Percentiles rank a stretch among this genome's conserved stretches.
Evolutionary conservation across 176 grass and related monocot genomes (phyloP).

Genomic region (Ampelocalamus luodianensis): DNA sequence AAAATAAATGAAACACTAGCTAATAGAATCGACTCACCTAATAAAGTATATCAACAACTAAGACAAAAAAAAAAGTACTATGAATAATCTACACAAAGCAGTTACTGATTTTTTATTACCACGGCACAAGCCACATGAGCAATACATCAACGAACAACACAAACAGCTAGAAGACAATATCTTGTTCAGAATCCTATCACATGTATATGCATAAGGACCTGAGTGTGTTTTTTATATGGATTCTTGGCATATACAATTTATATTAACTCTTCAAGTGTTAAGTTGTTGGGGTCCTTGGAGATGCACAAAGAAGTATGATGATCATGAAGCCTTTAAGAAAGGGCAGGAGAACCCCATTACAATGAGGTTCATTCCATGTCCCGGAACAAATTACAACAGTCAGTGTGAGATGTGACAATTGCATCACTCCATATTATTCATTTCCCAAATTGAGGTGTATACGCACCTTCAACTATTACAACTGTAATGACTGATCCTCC

Average conservation of each 20-base stretch:
- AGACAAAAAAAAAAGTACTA: background rate
- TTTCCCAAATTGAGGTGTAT: constrained; percentile 17
- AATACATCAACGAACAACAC: constrained; percentile 7
- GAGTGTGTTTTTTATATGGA: background rate
- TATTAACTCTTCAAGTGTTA: background rate
- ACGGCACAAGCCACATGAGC: background rate
- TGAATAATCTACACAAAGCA: background rate
- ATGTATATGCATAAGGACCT: background rate
- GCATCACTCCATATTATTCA: constrained; percentile 15
- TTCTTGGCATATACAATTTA: constrained; percentile 3
- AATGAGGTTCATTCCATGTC: constrained; percentile 8
- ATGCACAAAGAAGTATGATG: background rate
- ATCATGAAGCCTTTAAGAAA: constrained; percentile 24
- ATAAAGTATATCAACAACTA: background rate
- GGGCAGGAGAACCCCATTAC: background rate
- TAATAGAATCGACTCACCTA: constrained; percentile 15
- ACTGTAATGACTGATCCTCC: constrained; percentile 91
- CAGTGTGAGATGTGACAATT: constrained; percentile 13
- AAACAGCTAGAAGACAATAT: constrained; percentile 8
- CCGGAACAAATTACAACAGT: constrained; percentile 15
- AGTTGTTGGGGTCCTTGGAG: background rate
- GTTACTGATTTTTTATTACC: constrained; percentile 14
- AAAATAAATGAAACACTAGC: constrained; percentile 15
- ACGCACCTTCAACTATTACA: constrained; percentile 97
- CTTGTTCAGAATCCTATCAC: background rate